phyloP scores from a whole-genome alignment of 768 basidiomycete species.

The Glaciozyma antarctica region DNA sequence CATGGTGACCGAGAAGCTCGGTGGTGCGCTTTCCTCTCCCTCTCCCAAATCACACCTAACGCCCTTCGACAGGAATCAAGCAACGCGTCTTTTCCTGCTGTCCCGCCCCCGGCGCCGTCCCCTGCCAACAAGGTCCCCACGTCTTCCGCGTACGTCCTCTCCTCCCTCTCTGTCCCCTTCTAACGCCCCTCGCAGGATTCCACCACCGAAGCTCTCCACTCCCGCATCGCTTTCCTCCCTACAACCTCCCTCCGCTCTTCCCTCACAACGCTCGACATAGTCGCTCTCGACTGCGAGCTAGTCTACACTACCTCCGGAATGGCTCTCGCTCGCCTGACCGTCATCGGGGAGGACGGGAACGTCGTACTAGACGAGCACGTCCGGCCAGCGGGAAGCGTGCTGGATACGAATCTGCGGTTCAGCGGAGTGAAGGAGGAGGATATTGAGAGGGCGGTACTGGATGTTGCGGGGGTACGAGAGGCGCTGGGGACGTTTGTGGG shows the following conservation, averaged over 20 bases:
- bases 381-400: conserved; percentile 40
- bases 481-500: conserved; percentile 65
- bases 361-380: conserved; percentile 70
- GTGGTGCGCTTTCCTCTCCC: conserved; percentile 47
- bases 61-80: conserved; percentile 37
- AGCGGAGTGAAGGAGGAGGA: conserved; percentile 35
- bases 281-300: conserved; percentile 94
- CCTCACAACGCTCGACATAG: conserved; percentile 58
- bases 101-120: conserved; percentile 50
- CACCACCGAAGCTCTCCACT: conserved; percentile 55
- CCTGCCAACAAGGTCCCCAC: conserved; percentile 69
- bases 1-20: conserved; percentile 51
- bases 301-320: conserved; percentile 87
- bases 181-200: conserved; percentile 45
- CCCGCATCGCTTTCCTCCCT: conserved; percentile 62
- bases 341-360: conserved; percentile 54
- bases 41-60: conserved; percentile 33
- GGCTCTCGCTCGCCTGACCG: conserved; percentile 79
- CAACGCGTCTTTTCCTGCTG: conserved; percentile 70
- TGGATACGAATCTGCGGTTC: conserved; percentile 78
- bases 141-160: conserved; percentile 55
- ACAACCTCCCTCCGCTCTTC: conserved; percentile 34
- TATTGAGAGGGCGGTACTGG: conserved; percentile 49
- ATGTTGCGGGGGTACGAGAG: conserved; percentile 57
- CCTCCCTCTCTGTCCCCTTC: background rate